These are phyloP conservation scores for Calocybe gambosa DNA, from an alignment of 1,284 basidiomycete species.

Conservation along the genomic window DNA sequence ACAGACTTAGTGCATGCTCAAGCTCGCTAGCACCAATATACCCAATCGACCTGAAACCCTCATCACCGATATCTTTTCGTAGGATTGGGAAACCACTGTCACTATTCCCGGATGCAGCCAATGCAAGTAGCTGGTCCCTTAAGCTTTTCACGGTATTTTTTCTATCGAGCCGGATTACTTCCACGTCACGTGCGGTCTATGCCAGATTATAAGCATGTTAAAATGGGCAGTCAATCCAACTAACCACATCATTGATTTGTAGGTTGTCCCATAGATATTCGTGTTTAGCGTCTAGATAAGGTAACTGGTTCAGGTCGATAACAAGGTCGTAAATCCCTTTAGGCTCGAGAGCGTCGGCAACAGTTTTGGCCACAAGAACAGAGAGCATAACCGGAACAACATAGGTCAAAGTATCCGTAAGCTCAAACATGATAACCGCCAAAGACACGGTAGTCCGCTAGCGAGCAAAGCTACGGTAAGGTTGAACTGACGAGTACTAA, in stretches of 20 bases:
- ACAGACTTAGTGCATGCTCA: slow-evolving; percentile 86
- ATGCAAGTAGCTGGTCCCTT: slow-evolving; percentile 56
- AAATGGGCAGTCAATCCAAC: slow-evolving; percentile 23
- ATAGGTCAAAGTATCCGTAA: slow-evolving; percentile 92
- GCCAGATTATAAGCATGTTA: slow-evolving; percentile 3
- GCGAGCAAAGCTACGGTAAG: slow-evolving; percentile 1
- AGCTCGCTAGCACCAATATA: slow-evolving; percentile 92
- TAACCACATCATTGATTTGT: slow-evolving; percentile 71
- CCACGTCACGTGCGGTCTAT: slow-evolving; percentile 60
- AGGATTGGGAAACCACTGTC: slow-evolving; percentile 91
- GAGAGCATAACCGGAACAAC: slow-evolving; percentile 92
- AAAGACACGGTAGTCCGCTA: slow-evolving; percentile 86
- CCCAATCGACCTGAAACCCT: slow-evolving; percentile 71
- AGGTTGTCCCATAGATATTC: slow-evolving; percentile 82
- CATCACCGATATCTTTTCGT: slow-evolving; percentile 35
- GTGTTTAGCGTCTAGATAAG: slow-evolving; percentile 87
- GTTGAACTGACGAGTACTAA: not conserved
- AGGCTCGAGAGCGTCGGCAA: slow-evolving; percentile 87
- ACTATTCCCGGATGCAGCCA: slow-evolving; percentile 57
- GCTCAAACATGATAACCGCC: slow-evolving; percentile 96
- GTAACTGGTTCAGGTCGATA: slow-evolving; percentile 75
- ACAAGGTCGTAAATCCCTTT: slow-evolving; percentile 96
- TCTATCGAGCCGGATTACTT: slow-evolving; percentile 61
- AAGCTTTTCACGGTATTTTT: slow-evolving; percentile 70
- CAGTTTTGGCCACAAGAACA: slow-evolving; percentile 89